phyloP scores from a whole-genome alignment of 1,284 basidiomycete genomes.

The Pascua guehoae region DNA sequence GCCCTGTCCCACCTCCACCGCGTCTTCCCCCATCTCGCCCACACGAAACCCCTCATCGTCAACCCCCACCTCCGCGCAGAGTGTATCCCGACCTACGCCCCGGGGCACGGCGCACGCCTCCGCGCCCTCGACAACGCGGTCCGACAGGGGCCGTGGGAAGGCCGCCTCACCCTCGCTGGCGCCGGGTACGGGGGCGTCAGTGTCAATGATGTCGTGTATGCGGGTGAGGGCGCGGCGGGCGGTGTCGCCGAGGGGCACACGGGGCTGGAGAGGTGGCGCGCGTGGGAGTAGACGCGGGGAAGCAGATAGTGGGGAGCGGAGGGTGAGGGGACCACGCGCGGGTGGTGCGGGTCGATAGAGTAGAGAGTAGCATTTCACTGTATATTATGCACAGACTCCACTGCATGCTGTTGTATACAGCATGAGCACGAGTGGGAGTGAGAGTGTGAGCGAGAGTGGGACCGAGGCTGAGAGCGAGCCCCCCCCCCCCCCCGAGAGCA shows the following conservation, averaged over 20 bases:
- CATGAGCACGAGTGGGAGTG: too few relatives aligned
- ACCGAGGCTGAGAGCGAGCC: too few relatives aligned
- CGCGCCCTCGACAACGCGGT: slow-evolving; percentile 58
- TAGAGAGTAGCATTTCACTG: too few relatives aligned
- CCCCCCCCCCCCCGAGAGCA: too few relatives aligned
- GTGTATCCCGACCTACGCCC: slow-evolving; percentile 78
- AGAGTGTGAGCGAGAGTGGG: too few relatives aligned
- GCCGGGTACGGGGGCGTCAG: slow-evolving; percentile 86
- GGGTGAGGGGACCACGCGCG: too few relatives aligned
- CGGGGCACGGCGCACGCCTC: slow-evolving; percentile 72
- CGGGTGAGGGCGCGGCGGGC: slow-evolving; percentile 55
- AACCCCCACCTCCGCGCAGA: slow-evolving; percentile 59
- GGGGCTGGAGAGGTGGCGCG: slow-evolving; percentile 42
- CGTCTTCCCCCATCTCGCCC: slow-evolving; percentile 53
- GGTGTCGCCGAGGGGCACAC: slow-evolving; percentile 28
- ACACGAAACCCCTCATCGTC: slow-evolving; percentile 52
- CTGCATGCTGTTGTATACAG: too few relatives aligned
- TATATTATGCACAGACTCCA: too few relatives aligned
- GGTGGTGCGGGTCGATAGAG: too few relatives aligned
- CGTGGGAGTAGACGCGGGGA: slow-evolving; percentile 17
- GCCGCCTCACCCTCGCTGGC: slow-evolving; percentile 69
- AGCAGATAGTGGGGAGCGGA: not conserved
- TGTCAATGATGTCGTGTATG: slow-evolving; percentile 80
- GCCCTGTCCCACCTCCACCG: slow-evolving; percentile 53
- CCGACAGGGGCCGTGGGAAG: slow-evolving; percentile 54